phyloP scores from a whole-genome alignment of 2,329 filamentous ascomycete genomes.

The Cercospora beticola region DNA sequence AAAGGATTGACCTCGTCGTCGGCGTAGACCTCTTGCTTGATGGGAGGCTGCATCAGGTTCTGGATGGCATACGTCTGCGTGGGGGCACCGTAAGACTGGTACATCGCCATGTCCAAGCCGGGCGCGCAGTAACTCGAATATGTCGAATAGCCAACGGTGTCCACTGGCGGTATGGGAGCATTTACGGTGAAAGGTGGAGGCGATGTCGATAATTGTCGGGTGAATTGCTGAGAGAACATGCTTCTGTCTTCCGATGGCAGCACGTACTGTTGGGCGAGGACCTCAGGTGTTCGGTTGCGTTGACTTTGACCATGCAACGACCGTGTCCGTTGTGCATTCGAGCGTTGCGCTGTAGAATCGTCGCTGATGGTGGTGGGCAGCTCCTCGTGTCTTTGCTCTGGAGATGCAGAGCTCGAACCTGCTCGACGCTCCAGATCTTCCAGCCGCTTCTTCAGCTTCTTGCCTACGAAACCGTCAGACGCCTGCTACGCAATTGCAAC shows the following conservation, averaged over 20 bases:
- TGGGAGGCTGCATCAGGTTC: slow-evolving; percentile 49
- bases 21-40: slow-evolving; percentile 65
- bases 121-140: slow-evolving; percentile 27
- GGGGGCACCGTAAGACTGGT: slow-evolving; percentile 56
- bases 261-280: slow-evolving; percentile 34
- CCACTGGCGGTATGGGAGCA: slow-evolving; percentile 62
- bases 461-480: slow-evolving; percentile 57
- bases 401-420: slow-evolving; percentile 60
- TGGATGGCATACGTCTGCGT: slow-evolving; percentile 34
- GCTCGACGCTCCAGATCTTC: slow-evolving; percentile 81
- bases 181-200: slow-evolving; percentile 66
- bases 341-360: slow-evolving; percentile 7
- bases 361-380: slow-evolving; percentile 41
- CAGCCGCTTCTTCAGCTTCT: slow-evolving; percentile 87
- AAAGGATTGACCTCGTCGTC: slow-evolving; percentile 63
- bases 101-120: slow-evolving; percentile 49
- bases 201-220: slow-evolving; percentile 68
- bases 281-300: slow-evolving; percentile 31
- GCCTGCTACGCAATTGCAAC: not conserved
- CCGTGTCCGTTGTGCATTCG: slow-evolving; percentile 28
- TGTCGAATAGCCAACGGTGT: slow-evolving; percentile 58
- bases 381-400: slow-evolving; percentile 58
- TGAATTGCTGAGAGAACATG: slow-evolving; percentile 66
- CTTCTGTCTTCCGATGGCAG: slow-evolving; percentile 57
- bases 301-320: slow-evolving; percentile 26